Evolutionary conservation across 202 grass and related monocot genomes (phyloP).

Genomic region (Saccharum hybrid): DNA sequence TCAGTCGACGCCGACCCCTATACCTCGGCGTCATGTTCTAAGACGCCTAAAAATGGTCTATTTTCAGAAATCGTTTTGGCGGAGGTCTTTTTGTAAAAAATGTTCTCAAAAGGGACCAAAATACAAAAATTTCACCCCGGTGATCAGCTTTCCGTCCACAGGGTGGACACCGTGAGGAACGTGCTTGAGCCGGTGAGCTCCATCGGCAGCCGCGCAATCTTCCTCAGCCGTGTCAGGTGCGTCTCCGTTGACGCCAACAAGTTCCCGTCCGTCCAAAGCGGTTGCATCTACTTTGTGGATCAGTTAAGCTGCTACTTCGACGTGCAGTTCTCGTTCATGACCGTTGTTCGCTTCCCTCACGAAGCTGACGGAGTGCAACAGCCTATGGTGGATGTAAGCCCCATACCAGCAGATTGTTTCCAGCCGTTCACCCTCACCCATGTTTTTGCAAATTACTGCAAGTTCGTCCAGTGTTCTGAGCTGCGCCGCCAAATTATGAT

Average conservation of each 20-base stretch:
- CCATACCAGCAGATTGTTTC: neutral
- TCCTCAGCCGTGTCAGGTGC: neutral
- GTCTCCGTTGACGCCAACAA: neutral
- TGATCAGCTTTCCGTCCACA: neutral
- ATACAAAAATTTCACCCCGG: too few relatives aligned
- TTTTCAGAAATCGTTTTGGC: too few relatives aligned
- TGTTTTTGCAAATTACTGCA: too few relatives aligned
- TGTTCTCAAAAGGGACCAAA: too few relatives aligned
- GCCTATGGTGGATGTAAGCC: neutral
- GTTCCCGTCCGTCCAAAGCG: neutral
- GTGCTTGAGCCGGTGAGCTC: neutral
- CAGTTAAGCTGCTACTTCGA: neutral
- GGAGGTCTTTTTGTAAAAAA: too few relatives aligned
- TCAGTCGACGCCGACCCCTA: too few relatives aligned
- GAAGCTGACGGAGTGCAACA: neutral
- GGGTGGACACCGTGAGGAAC: neutral
- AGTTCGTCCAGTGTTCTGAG: too few relatives aligned
- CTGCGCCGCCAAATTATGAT: too few relatives aligned
- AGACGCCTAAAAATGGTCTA: too few relatives aligned
- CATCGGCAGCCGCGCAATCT: neutral
- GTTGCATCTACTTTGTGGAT: slow-evolving; percentile 19
- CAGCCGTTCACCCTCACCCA: neutral
- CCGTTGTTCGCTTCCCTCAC: neutral
- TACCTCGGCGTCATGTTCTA: too few relatives aligned
- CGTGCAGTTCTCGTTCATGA: neutral